Evolutionary conservation across 768 basidiomycete genomes (phyloP).

Genomic region (Paxillus rubicundulus): DNA sequence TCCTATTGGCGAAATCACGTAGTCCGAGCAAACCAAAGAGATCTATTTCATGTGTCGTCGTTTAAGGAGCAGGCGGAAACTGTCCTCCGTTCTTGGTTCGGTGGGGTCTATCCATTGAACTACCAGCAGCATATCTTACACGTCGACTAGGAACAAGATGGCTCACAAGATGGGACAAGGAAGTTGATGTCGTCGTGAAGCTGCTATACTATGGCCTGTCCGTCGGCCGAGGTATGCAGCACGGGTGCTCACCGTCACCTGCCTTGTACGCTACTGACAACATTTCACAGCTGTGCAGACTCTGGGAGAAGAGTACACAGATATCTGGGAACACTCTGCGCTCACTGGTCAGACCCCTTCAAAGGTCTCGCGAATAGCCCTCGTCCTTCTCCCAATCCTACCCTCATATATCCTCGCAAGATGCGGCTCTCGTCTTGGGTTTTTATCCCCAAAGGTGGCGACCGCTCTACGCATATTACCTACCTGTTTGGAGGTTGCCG

Average conservation of each 20-base stretch:
- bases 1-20: constrained; percentile 2
- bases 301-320: constrained; percentile 89
- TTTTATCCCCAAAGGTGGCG: constrained; percentile 32
- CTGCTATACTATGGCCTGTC: constrained; percentile 73
- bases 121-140: constrained; percentile 9
- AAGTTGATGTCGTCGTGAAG: constrained; percentile 67
- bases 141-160: constrained; percentile 66
- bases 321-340: constrained; percentile 70
- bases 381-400: constrained; percentile 65
- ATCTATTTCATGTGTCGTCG: constrained; percentile 71
- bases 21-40: constrained; percentile 87
- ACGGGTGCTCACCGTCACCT: neutral
- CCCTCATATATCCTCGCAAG: constrained; percentile 61
- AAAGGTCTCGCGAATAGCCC: constrained; percentile 41
- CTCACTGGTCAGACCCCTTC: constrained; percentile 43
- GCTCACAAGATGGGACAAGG: constrained; percentile 78
- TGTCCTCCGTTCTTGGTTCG: constrained; percentile 75
- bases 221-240: constrained; percentile 61
- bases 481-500: constrained; percentile 48
- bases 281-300: constrained; percentile 63
- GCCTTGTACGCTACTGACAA: constrained; percentile 7
- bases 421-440: constrained; percentile 41
- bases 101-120: constrained; percentile 38
- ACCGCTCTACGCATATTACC: constrained; percentile 41
- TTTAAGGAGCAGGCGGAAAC: constrained; percentile 74